Evolutionary conservation across 768 basidiomycete genomes (phyloP).

Genomic region (Amanita phalloides): DNA sequence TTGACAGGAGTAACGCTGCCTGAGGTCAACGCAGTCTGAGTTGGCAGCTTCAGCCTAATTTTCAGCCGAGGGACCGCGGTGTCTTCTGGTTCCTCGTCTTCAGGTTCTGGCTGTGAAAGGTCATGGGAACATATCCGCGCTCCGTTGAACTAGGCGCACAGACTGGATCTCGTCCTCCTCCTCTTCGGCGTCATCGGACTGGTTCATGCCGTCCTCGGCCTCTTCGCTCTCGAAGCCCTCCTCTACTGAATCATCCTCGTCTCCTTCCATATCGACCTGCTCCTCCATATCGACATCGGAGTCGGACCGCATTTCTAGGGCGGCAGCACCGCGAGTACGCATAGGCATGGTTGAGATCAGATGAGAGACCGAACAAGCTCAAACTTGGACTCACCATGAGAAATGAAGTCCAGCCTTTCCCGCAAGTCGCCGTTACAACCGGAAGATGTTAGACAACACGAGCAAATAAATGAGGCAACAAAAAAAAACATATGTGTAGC

Average conservation of each 20-base stretch:
- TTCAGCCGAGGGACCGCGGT: slow-evolving; percentile 26
- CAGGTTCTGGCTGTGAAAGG: slow-evolving; percentile 14
- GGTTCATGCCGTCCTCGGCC: slow-evolving; percentile 17
- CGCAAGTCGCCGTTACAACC: background rate
- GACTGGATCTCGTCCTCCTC: slow-evolving; percentile 16
- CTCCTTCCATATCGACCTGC: slow-evolving; percentile 18
- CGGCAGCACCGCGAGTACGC: slow-evolving; percentile 22
- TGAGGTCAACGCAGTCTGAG: slow-evolving; percentile 18
- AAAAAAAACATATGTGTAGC: no score
- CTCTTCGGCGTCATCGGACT: slow-evolving; percentile 20
- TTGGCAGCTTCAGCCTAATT: slow-evolving; percentile 51
- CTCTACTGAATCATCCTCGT: slow-evolving; percentile 26
- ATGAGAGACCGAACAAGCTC: background rate
- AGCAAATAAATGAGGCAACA: background rate
- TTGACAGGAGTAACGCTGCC: slow-evolving; percentile 18
- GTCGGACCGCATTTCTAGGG: slow-evolving; percentile 23
- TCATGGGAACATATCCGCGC: background rate
- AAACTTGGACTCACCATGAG: slow-evolving; percentile 6
- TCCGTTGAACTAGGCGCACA: background rate
- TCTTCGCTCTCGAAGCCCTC: slow-evolving; percentile 25
- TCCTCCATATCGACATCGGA: slow-evolving; percentile 18
- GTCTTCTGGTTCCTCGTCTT: slow-evolving; percentile 25
- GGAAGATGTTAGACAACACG: background rate
- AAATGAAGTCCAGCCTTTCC: background rate
- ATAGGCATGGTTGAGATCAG: slow-evolving; percentile 16